phyloP scores from a whole-genome alignment of 148 eudicot genomes.

The Persicaria tinctoria region DNA sequence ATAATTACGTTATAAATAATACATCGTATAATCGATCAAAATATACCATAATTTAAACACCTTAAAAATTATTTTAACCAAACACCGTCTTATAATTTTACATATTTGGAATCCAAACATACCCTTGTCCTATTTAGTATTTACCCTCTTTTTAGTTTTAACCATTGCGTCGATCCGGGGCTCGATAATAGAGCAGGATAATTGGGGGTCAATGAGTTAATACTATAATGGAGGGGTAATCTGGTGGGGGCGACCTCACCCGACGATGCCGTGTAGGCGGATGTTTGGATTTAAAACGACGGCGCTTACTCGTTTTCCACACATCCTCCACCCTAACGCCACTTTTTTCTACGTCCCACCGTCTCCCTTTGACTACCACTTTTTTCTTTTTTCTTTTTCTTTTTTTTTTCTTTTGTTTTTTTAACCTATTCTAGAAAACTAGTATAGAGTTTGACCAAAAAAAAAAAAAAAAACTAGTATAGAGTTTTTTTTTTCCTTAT shows the following conservation, averaged over 20 bases:
- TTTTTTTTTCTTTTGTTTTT: not conserved
- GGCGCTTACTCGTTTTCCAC: conserved; percentile 11
- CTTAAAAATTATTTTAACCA: no score
- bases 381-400: not conserved
- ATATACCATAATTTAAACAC: no score
- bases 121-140: no score
- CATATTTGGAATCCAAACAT: no score
- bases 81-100: no score
- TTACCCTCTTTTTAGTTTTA: no score
- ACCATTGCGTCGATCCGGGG: no score
- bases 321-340: not conserved
- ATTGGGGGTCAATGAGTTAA: not conserved
- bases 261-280: not conserved
- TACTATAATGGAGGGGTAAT: not conserved
- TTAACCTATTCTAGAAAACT: not conserved
- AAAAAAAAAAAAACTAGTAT: no score
- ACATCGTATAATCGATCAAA: no score
- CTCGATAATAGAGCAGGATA: not conserved
- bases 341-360: conserved; percentile 8
- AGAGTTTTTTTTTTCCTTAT: no score
- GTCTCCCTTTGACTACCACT: conserved; percentile 11
- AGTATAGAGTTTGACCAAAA: no score
- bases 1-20: no score
- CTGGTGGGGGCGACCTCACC: not conserved
- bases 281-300: conserved; percentile 1